Conservation (phyloP, 1,139 yeast species). For the Lodderomyces jiufengensis region DNA sequence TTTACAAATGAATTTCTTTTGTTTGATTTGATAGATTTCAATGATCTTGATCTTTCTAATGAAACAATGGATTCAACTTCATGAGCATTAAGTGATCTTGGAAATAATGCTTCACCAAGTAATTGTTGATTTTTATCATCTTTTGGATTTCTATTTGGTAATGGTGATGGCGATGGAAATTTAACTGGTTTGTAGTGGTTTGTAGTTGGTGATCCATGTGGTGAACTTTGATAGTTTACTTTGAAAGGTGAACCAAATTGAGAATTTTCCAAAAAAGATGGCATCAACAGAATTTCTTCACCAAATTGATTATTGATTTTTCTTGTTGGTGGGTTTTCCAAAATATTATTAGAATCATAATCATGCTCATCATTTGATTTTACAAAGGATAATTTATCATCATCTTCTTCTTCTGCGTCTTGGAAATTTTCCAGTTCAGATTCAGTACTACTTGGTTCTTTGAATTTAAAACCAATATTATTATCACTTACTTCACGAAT, state of each 20-base stretch:
- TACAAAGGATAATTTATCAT: constrained; percentile 7
- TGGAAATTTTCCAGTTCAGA: constrained; percentile 13
- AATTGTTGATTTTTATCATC: constrained; percentile 14
- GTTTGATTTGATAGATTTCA: constrained; percentile 43
- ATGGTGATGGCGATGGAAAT: constrained; percentile 6
- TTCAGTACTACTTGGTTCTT: constrained; percentile 9
- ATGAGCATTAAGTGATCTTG: constrained; percentile 58
- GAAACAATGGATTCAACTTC: constrained; percentile 76
- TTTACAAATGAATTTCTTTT: constrained; percentile 44
- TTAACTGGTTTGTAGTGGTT: background rate
- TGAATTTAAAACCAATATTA: constrained; percentile 10
- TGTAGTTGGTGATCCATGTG: constrained; percentile 1
- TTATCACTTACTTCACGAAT: constrained; percentile 36
- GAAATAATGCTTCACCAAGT: constrained; percentile 67
- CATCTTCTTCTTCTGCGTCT: constrained; percentile 9
- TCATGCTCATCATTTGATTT: constrained; percentile 9
- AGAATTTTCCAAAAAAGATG: constrained; percentile 12
- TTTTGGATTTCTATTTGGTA: constrained; percentile 6
- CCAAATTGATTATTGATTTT: constrained; percentile 20
- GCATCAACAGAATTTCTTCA: constrained; percentile 26
- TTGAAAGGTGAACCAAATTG: constrained; percentile 36
- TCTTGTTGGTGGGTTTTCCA: constrained; percentile 26
- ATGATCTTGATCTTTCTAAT: constrained; percentile 65
- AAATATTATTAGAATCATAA: constrained; percentile 25
- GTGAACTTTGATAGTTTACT: constrained; percentile 19